Percentiles rank a stretch among this genome's conserved stretches.
These are phyloP conservation scores for Diplodia intermedia DNA, from an alignment of 2,329 filamentous ascomycete species.

Conservation along the genomic window DNA sequence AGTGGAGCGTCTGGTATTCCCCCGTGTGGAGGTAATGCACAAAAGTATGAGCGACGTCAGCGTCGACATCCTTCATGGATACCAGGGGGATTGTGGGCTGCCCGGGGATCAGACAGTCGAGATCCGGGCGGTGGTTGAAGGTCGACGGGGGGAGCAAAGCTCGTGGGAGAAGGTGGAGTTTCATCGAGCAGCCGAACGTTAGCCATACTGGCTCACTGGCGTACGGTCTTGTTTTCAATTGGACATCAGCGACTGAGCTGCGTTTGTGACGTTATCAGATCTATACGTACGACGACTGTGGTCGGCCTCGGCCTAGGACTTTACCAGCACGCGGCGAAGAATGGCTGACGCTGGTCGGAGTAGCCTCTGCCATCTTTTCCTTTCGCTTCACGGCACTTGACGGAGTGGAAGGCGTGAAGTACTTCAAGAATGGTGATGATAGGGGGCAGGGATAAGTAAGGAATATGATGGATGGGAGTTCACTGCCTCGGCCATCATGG, in stretches of 20 bases:
- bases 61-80: conserved; percentile 33
- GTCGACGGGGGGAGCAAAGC: conserved; percentile 31
- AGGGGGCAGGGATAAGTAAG: neutral
- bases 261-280: neutral
- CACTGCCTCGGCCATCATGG: neutral
- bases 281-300: neutral
- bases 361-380: neutral
- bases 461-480: neutral
- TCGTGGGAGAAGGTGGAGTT: conserved; percentile 3
- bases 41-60: conserved; percentile 28
- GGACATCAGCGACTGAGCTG: neutral
- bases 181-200: neutral
- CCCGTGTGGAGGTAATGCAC: conserved; percentile 41
- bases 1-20: conserved; percentile 39
- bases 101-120: too few species aligned
- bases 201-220: neutral
- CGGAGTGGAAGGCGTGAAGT: neutral
- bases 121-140: neutral
- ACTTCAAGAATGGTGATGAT: neutral
- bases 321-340: too few species aligned
- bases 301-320: neutral
- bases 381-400: neutral
- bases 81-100: too few species aligned
- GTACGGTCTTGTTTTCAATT: neutral
- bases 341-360: neutral